Conservation (phyloP, 2,329 filamentous ascomycete genomes). For the Lachnellula hyalina region DNA sequence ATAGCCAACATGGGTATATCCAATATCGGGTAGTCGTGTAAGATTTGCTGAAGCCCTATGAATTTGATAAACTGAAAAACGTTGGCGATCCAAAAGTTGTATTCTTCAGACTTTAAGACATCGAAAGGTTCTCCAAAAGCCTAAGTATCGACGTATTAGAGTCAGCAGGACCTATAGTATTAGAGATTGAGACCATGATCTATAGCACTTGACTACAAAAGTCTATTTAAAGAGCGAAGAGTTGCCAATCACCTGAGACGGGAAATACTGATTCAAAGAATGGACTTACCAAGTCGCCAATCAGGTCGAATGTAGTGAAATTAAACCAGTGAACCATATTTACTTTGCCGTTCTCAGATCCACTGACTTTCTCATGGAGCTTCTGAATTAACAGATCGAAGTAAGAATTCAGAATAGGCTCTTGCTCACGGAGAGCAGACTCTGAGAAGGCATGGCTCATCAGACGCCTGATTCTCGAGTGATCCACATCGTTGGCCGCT, state of each 20-base stretch:
- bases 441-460: constrained; percentile 29
- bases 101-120: constrained; percentile 26
- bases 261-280: not conserved
- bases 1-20: constrained; percentile 2
- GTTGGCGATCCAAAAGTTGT: constrained; percentile 25
- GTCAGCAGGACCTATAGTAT: no score
- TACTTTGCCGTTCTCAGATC: not conserved
- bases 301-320: constrained; percentile 11
- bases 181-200: no score
- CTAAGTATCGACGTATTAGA: constrained; percentile 33
- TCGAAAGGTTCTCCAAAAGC: constrained; percentile 38
- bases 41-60: constrained; percentile 9
- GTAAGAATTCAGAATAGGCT: constrained; percentile 15
- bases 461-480: constrained; percentile 23
- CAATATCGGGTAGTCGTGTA: constrained; percentile 13
- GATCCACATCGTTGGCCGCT: constrained; percentile 32
- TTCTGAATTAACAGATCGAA: not conserved
- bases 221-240: no score
- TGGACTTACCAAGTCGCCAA: not conserved
- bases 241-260: constrained; percentile 31
- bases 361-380: not conserved
- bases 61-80: constrained; percentile 22
- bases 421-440: constrained; percentile 28
- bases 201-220: no score
- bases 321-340: constrained; percentile 9